These are phyloP conservation scores for Eucalyptus tenuipes DNA, from an alignment of 345 rosid genomes.

Conservation along the genomic window DNA sequence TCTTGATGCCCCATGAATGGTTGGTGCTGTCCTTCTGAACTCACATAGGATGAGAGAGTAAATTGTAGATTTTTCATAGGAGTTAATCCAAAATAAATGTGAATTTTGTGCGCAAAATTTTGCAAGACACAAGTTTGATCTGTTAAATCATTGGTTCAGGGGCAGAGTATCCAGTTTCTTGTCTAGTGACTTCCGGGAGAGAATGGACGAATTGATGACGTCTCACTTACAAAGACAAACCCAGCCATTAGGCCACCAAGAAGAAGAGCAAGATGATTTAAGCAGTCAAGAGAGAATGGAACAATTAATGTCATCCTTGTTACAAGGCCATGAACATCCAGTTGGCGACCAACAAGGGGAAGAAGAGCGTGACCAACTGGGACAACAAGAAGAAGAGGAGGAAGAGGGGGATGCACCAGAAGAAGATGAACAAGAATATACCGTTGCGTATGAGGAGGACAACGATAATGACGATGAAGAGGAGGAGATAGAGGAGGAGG, in stretches of 20 bases:
- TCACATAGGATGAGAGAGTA: neutral
- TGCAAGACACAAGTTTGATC: neutral
- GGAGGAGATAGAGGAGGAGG: slow-evolving; percentile 3
- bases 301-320: neutral
- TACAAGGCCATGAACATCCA: neutral
- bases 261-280: slow-evolving; percentile 1
- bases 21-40: neutral
- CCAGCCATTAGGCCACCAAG: neutral
- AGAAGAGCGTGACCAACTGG: neutral
- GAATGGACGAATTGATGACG: slow-evolving; percentile 55
- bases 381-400: neutral
- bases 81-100: neutral
- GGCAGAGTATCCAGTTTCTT: slow-evolving; percentile 70
- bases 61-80: neutral
- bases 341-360: neutral
- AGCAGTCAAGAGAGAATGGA: neutral
- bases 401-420: neutral
- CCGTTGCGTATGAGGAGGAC: neutral
- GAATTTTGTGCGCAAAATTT: neutral
- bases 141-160: slow-evolving; percentile 17
- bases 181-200: slow-evolving; percentile 51
- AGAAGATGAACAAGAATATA: neutral
- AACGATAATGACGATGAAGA: neutral
- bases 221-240: slow-evolving; percentile 29
- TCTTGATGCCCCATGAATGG: neutral